These are phyloP conservation scores for Candida montana DNA, from an alignment of 805 yeast species.

Conservation along the genomic window DNA sequence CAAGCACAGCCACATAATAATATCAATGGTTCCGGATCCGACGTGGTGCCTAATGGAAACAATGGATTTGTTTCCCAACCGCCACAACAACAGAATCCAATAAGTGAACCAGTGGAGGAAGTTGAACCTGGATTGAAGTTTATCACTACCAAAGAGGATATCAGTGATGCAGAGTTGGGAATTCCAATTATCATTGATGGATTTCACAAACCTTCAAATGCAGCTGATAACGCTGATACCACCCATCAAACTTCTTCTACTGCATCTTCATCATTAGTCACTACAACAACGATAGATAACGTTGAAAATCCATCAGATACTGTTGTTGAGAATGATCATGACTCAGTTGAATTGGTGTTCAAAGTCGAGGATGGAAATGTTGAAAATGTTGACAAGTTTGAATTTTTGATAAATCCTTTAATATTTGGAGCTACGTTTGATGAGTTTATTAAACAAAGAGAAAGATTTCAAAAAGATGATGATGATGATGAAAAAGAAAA, in stretches of 20 bases:
- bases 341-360: constrained; percentile 1
- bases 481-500: neutral
- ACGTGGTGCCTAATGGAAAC: no score
- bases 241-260: no score
- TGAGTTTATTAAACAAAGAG: constrained; percentile 8
- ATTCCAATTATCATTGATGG: constrained; percentile 7
- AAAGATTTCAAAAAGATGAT: constrained; percentile 12
- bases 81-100: no score
- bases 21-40: neutral
- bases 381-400: neutral
- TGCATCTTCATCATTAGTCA: no score
- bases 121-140: constrained; percentile 3
- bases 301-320: no score
- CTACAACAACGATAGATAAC: constrained; percentile 2
- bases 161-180: neutral
- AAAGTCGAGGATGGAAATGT: neutral
- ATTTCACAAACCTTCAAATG: neutral
- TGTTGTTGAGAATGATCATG: no score
- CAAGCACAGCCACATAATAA: neutral
- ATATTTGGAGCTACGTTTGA: constrained; percentile 10
- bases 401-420: constrained; percentile 4
- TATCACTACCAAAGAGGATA: constrained; percentile 4
- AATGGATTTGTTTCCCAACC: no score
- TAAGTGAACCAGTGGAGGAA: neutral
- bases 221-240: neutral